These are phyloP conservation scores for Debaryomycetaceae sp. DNA, from an alignment of 1,139 yeast species.

Conservation along the genomic window DNA sequence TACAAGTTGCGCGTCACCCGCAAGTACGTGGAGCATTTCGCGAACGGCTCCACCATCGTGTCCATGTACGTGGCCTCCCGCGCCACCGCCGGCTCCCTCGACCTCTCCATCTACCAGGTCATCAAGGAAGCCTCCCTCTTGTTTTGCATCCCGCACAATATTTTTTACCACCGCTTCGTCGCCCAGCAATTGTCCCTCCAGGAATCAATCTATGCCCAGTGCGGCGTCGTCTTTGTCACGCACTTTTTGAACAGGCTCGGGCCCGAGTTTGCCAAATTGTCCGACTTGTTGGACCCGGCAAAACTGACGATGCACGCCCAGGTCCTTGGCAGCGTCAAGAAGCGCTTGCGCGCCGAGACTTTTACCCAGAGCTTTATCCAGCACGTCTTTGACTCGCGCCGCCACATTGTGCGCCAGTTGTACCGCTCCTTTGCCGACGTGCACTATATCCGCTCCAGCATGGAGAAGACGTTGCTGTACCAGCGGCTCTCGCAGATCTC, in stretches of 20 bases:
- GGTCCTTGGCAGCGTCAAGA: constrained; percentile 70
- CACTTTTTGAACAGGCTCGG: constrained; percentile 94
- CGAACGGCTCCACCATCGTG: constrained; percentile 78
- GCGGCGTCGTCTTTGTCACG: constrained; percentile 84
- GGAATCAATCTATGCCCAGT: constrained; percentile 90
- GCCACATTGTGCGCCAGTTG: constrained; percentile 67
- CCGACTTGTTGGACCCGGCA: constrained; percentile 50
- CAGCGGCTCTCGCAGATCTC: constrained; percentile 74
- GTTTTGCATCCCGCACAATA: constrained; percentile 83
- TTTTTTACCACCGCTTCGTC: constrained; percentile 67
- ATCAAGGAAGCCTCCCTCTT: constrained; percentile 89
- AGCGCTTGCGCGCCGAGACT: constrained; percentile 86
- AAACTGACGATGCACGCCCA: constrained; percentile 59
- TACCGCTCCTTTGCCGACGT: constrained; percentile 88
- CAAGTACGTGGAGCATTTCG: constrained; percentile 88
- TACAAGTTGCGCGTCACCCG: constrained; percentile 79
- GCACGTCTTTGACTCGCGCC: constrained; percentile 63
- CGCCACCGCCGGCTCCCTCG: constrained; percentile 34
- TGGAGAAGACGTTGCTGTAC: constrained; percentile 78
- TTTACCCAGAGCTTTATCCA: constrained; percentile 78
- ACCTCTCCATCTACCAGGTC: constrained; percentile 78
- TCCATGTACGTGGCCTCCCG: constrained; percentile 74
- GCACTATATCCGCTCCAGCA: constrained; percentile 68
- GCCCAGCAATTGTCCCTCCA: constrained; percentile 78
- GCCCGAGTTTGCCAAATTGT: constrained; percentile 69